Evolutionary conservation across 148 eudicot species (phyloP), one percentile per base, ranked within the genome.

Genomic region (Beta vulgaris): DNA sequence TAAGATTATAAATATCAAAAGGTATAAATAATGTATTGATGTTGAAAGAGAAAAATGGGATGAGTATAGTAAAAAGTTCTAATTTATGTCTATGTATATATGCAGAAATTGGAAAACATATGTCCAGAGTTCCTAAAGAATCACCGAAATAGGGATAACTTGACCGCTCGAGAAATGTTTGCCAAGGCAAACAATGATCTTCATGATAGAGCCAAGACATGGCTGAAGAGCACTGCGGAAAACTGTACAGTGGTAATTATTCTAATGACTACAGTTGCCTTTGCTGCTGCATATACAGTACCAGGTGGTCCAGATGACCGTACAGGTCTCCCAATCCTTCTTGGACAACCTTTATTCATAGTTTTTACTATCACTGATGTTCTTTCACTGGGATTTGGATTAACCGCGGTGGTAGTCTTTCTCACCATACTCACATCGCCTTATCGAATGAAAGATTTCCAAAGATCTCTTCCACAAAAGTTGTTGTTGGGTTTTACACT

Each of bases 221-320:
- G 70, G 69, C 14, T 74, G 14, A 62, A 32, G 31, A 40, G 57
- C 15, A 74, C 70, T 21, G 43, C 77, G 2, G 70, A 74, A 28
- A 59, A 74, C 23, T 62, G 77, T 46, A 74, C 61, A 2, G 77
- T 63, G 10, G 40, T 74, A 9, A 74, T 44, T 3, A 46, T 73
- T 61, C 68, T 73, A 11, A 60, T 73, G 0, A 68, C 76, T 13
- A 73, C 76, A 28, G 68, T 73, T 18, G 76, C 76, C 37, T 73
- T 73, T 44, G 58, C 76, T 44, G 76, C 68, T 26, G 77, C 70
- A 11, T 71, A 71, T 49, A 71, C 74, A 35, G 64, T 71, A 11
- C 74, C 74, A n/a, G 74, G 74, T 2, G 61, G 69, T 58, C 77
- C 69, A 15, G 39, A 74, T 35, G 55, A 74, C 6, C 2, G 36